A percentile compares a stretch with the other conserved stretches of the same genome.
Conservation (phyloP, 768 basidiomycete species). For the Lactarius quietus region DNA sequence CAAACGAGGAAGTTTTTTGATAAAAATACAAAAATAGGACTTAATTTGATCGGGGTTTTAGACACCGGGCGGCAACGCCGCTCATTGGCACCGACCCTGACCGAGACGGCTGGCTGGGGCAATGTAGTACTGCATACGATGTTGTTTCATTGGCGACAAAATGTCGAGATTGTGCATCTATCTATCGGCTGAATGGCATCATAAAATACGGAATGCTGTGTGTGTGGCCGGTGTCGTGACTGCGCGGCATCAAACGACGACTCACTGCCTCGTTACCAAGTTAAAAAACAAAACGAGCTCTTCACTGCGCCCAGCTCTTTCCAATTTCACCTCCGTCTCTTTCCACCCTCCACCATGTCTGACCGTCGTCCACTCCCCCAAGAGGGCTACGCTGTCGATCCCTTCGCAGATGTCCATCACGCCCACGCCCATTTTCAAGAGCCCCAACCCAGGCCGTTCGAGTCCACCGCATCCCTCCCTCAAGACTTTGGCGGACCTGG, state of each 20-base stretch:
- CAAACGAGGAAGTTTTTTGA: background rate
- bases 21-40: background rate
- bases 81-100: background rate
- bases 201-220: slow-evolving; percentile 1
- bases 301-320: background rate
- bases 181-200: background rate
- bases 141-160: background rate
- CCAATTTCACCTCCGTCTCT: background rate
- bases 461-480: slow-evolving; percentile 54
- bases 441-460: slow-evolving; percentile 51
- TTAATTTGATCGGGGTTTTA: background rate
- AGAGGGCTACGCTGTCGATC: slow-evolving; percentile 51
- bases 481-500: slow-evolving; percentile 44
- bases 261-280: slow-evolving; percentile 27
- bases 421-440: slow-evolving; percentile 60
- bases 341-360: slow-evolving; percentile 28
- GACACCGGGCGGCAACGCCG: background rate
- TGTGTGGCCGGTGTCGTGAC: background rate
- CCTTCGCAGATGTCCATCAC: slow-evolving; percentile 67
- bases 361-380: slow-evolving; percentile 33
- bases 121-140: background rate
- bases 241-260: slow-evolving; percentile 3
- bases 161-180: too few relatives aligned
- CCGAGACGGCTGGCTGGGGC: background rate
- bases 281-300: slow-evolving; percentile 24